phyloP scores from a whole-genome alignment of 73 alveolate genomes.

The Blepharisma stoltei region DNA sequence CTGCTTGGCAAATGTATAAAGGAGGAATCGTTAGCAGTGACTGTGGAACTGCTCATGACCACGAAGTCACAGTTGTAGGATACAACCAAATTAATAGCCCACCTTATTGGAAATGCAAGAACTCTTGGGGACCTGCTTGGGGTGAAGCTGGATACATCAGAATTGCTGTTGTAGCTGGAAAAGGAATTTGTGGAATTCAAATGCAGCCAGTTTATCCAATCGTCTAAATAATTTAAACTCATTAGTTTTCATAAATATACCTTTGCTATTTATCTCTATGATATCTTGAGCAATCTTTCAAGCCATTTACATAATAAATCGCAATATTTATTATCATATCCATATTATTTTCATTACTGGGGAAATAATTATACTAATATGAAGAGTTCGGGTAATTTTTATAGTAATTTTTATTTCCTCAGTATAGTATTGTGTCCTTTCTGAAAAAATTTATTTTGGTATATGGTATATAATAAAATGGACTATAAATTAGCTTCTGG shows the following conservation, averaged over 20 bases:
- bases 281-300: no score
- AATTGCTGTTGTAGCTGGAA: conserved; percentile 31
- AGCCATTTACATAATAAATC: no score
- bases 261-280: no score
- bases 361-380: no score
- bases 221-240: neutral
- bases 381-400: no score
- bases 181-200: conserved; percentile 45
- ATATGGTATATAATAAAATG: no score
- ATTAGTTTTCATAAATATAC: neutral
- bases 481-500: no score
- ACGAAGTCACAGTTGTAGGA: conserved; percentile 46
- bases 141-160: conserved; percentile 42
- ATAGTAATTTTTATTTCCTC: no score
- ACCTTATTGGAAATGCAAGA: conserved; percentile 31
- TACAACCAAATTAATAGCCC: conserved; percentile 1
- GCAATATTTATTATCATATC: no score
- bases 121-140: conserved; percentile 50
- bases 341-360: no score
- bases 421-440: no score
- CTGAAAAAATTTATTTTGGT: no score
- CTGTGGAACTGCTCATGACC: conserved; percentile 32
- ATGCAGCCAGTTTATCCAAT: conserved; percentile 41
- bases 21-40: conserved; percentile 38
- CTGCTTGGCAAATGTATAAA: conserved; percentile 38